Base-by-base conservation (phyloP, 495 filamentous ascomycete genomes). In the Podospora didyma region DNA sequence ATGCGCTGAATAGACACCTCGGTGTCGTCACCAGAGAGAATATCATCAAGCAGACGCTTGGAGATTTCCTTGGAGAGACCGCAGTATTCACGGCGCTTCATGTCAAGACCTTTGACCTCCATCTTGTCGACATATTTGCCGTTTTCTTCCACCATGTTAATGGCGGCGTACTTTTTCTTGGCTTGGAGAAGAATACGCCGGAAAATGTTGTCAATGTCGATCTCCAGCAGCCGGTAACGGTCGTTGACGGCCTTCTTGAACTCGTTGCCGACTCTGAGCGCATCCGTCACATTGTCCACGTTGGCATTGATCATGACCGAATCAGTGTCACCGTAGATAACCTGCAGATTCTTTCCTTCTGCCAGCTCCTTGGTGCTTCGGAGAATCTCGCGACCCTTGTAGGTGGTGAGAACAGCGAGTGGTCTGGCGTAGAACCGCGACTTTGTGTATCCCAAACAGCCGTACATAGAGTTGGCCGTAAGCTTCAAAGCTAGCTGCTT, bases 221-320 rank as follows among this genome's bases (percentile, higher is more conserved):
- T 98, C 65, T 98, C 94, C 16, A 98, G 76, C 12, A 94, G 81
- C 62, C 79, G 87, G 71, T 97, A 97, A 42, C 85, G 84, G 52
- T 96, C 89, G 64, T 98, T 98, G 71, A 98, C 82, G 28, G 79
- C 69, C 47, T 75, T 74, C 67, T 85, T 84, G 71, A 86, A 85
- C 34, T 85, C 79, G 17, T 79, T 73, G 39, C 95, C 95, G 49
- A 97, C 84, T 64, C 91, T 90, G 34, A 97, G 70, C 16, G 94
- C 92, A 61, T 96, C 93, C 26, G 88, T 86, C 26, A 97, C 89
- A 53, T 89, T 96, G 67, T 96, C 89, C 49, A 90, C 89, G 69
- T 96, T 96, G 47, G 94, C 96, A 64, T 98, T 97, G 73, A 98
- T 96, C 94, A 98, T 98, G 73, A 98, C 94, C 21, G 94, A 98